Base-by-base conservation (phyloP, 176 grass and related monocot genomes). In the Oryza longistaminata region DNA sequence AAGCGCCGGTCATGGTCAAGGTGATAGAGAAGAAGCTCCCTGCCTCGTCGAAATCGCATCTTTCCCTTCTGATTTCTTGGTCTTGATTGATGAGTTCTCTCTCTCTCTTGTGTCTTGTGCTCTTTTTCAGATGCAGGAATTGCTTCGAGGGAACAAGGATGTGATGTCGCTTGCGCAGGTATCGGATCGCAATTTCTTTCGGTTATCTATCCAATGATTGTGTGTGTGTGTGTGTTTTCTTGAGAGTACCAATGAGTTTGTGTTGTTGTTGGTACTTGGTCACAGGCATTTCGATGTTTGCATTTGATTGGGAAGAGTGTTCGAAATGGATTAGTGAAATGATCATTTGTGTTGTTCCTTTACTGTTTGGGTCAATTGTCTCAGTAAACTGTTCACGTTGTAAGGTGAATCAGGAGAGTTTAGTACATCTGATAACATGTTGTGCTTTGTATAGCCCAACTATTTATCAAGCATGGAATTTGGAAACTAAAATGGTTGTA, bases 1-100 rank as follows among this genome's bases (percentile, higher is more conserved):
- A 99, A 0, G 92, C 74, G 67, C 96, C 96, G n/a, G 93, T 99
- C 15, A 99, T 99, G 96, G 93, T 99, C 19, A 82, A 96, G 90
- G 96, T 99, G 64, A 90, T 33, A 9, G 25, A 25, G 37, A 7
- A 25, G 37, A 7, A 8, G 5, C 74, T 71, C 78, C 43, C 34
- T n/a, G 40, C 40, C 29, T 34, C 64, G 2, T 82, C 44, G 14
- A 60, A 19, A 68, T 83, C 12, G 26, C 44, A 16, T 84, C 60
- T 81, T 69, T 39, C 19, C 45, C 81, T 61, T 35, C 64, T 1
- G 37, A 16, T 79, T 91, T 71, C 70, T 84, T n/a, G 85, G 45
- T 29, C 52, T 86, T 44, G 72, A 6, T 61, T 29, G 58, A 42
- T 11, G 60, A 68, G 50, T 40, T 43, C 8, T 43, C 1, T 77